Evolutionary conservation across 1,284 basidiomycete species (phyloP).

Genomic region (Leccinum huronense): DNA sequence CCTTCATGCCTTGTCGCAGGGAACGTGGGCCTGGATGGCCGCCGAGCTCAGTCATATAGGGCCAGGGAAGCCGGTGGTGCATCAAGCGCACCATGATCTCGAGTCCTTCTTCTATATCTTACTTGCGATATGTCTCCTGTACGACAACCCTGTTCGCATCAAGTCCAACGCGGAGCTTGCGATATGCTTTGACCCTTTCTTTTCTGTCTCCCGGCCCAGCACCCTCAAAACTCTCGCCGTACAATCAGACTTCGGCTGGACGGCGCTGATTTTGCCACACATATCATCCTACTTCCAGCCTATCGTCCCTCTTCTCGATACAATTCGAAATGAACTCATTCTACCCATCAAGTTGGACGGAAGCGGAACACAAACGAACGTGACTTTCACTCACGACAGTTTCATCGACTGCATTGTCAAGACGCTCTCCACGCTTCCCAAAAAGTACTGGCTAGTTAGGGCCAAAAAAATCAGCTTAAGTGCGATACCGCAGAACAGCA

Average conservation of each 20-base stretch:
- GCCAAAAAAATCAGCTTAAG: neutral
- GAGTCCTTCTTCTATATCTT: conserved; percentile 17
- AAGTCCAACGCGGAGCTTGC: conserved; percentile 2
- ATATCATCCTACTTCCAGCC: neutral
- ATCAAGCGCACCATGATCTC: conserved; percentile 4
- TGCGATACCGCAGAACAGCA: neutral
- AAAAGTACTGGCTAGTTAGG: neutral
- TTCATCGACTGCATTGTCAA: neutral
- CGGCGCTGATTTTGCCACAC: neutral
- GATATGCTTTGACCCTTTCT: conserved; percentile 7
- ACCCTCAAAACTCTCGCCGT: neutral
- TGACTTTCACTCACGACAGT: neutral
- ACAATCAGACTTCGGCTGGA: conserved; percentile 2
- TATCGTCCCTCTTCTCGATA: neutral
- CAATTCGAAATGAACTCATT: neutral
- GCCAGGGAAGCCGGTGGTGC: neutral
- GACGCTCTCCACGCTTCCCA: neutral
- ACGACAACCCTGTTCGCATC: neutral
- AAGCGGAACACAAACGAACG: neutral
- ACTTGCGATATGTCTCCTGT: conserved; percentile 10
- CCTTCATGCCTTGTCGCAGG: neutral
- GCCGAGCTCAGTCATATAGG: conserved; percentile 8
- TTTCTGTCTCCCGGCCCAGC: neutral
- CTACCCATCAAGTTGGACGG: neutral
- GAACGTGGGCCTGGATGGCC: conserved; percentile 17